Evolutionary conservation across 495 filamentous ascomycete species (phyloP).

Genomic region (Schizothecium vesticola): DNA sequence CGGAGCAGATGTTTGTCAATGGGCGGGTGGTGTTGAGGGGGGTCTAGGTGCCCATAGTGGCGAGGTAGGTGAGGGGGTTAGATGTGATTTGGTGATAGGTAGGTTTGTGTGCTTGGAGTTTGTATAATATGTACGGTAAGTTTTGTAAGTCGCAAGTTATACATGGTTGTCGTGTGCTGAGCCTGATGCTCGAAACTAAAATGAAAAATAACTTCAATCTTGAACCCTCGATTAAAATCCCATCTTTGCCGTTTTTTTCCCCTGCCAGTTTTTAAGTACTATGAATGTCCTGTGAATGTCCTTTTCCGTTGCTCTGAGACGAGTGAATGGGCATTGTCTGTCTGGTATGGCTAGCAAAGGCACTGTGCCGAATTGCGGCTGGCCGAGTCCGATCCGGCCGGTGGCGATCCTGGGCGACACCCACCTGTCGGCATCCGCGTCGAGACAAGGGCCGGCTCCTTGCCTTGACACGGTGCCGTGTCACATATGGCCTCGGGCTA

Average conservation of each 20-base stretch:
- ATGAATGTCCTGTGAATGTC: neutral
- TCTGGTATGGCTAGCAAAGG: neutral
- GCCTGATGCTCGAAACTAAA: neutral
- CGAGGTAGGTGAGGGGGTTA: no score
- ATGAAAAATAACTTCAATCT: neutral
- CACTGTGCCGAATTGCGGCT: neutral
- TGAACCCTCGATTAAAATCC: neutral
- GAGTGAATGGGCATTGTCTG: neutral
- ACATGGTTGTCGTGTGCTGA: neutral
- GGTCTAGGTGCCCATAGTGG: neutral
- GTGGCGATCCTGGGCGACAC: neutral
- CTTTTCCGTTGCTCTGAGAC: neutral
- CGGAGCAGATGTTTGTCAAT: neutral
- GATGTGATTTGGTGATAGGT: neutral
- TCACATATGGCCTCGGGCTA: neutral
- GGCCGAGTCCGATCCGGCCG: neutral
- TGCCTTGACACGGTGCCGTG: neutral
- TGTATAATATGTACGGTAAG: neutral
- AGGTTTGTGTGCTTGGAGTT: neutral
- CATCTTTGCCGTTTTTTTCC: neutral
- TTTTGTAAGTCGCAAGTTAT: neutral
- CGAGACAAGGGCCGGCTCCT: neutral
- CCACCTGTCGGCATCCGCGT: neutral
- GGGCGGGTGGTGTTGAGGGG: neutral
- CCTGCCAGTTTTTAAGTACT: neutral